These are phyloP conservation scores for Anaeramoeba ignava DNA, from an alignment of 78 protist genomes.

Conservation along the genomic window DNA sequence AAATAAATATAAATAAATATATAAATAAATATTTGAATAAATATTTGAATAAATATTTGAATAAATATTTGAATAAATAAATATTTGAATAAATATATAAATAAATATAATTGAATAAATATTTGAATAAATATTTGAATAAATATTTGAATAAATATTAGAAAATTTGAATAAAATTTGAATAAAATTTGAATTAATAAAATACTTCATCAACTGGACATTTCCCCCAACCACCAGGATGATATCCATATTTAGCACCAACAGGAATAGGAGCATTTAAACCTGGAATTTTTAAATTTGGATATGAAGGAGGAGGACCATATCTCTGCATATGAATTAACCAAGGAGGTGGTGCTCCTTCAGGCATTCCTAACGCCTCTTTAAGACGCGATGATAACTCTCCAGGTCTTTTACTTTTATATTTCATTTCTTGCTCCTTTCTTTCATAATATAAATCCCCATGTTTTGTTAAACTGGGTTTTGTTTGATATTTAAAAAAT, in stretches of 20 bases:
- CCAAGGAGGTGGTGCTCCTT: conserved; percentile 93
- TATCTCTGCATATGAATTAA: conserved; percentile 84
- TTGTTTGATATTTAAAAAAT: conserved; percentile 80
- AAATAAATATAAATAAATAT: no score
- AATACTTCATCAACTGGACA: conserved; percentile 76
- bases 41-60: no score
- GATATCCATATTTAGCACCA: conserved; percentile 55
- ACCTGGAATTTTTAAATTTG: conserved; percentile 83
- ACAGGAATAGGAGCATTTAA: conserved; percentile 93
- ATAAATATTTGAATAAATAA: no score
- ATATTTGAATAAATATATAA: no score
- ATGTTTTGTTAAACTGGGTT: conserved; percentile 43
- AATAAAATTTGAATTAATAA: no score
- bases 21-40: no score
- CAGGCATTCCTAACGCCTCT: conserved; percentile 25
- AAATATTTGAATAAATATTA: no score
- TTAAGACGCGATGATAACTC: conserved; percentile 15
- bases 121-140: no score
- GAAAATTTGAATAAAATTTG: no score
- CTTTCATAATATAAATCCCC: conserved; percentile 77
- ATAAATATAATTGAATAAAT: no score
- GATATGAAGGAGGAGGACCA: conserved; percentile 93
- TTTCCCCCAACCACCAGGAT: conserved; percentile 89
- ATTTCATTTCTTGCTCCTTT: conserved; percentile 48
- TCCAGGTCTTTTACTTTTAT: conserved; percentile 24